Evolutionary conservation across 371 early-diverging fungal genomes (phyloP).

Genomic region (Phascolomyces articulosus): DNA sequence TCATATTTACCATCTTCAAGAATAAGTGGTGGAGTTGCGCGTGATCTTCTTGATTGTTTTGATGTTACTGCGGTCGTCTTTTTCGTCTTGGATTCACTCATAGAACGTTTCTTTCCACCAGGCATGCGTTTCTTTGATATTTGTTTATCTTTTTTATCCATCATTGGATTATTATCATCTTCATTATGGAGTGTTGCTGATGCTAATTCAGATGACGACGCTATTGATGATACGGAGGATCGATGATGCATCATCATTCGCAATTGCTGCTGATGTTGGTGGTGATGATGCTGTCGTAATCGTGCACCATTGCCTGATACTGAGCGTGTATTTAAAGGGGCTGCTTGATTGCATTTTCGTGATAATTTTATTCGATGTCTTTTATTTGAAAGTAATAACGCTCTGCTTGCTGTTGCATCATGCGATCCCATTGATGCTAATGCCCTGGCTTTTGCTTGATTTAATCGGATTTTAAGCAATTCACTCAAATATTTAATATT

Average conservation of each 20-base stretch:
- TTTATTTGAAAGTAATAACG: not conserved
- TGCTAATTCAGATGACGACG: not conserved
- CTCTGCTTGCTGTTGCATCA: not conserved
- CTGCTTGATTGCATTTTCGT: constrained; percentile 13
- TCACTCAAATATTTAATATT: constrained; percentile 23
- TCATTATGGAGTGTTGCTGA: not conserved
- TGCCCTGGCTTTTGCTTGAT: constrained; percentile 23
- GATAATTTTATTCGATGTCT: constrained; percentile 10
- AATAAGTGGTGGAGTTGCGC: constrained; percentile 1
- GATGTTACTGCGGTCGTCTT: not conserved
- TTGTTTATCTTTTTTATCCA: not conserved
- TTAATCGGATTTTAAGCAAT: constrained; percentile 22
- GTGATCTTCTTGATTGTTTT: constrained; percentile 2
- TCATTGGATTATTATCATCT: not conserved
- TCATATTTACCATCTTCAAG: constrained; percentile 34
- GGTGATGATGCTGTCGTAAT: not conserved
- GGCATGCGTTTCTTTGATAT: not conserved
- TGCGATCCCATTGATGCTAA: constrained; percentile 13
- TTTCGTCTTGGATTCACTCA: not conserved
- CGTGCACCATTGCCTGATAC: constrained; percentile 9
- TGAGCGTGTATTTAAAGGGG: constrained; percentile 3
- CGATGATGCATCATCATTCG: too few relatives aligned
- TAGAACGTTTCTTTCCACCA: not conserved
- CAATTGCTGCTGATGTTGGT: not conserved
- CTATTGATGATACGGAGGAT: not conserved